These are phyloP conservation scores for Colletotrichum acutatum DNA, from an alignment of 2,329 filamentous ascomycete genomes.

Conservation along the genomic window DNA sequence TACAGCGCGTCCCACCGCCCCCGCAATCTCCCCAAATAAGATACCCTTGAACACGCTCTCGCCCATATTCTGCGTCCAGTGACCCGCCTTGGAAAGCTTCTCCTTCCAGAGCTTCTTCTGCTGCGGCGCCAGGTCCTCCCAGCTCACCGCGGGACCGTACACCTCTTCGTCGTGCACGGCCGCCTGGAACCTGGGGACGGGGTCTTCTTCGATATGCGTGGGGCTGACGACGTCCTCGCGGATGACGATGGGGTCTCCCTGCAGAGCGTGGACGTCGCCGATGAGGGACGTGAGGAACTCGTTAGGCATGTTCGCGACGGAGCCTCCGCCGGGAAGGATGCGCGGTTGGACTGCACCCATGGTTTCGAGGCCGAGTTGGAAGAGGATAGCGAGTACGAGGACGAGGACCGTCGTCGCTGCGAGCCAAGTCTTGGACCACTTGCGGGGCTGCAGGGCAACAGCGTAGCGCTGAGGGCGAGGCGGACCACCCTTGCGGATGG, in stretches of 20 bases:
- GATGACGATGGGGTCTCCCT: slow-evolving; percentile 52
- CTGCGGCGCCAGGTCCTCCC: slow-evolving; percentile 75
- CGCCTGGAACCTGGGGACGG: slow-evolving; percentile 47
- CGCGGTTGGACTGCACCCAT: slow-evolving; percentile 65
- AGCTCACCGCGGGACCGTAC: slow-evolving; percentile 68
- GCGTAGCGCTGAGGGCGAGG: slow-evolving; percentile 74
- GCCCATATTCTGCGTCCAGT: slow-evolving; percentile 84
- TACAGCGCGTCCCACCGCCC: slow-evolving; percentile 65
- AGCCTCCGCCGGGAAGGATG: slow-evolving; percentile 8
- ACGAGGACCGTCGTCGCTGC: slow-evolving; percentile 66
- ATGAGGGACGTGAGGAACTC: slow-evolving; percentile 51
- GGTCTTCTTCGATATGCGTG: slow-evolving; percentile 35
- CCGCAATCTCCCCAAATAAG: slow-evolving; percentile 79
- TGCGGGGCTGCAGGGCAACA: slow-evolving; percentile 68
- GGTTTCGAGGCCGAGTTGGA: slow-evolving; percentile 73
- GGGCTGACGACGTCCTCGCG: slow-evolving; percentile 44
- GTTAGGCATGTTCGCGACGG: slow-evolving; percentile 36
- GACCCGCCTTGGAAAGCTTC: slow-evolving; percentile 74
- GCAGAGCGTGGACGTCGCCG: slow-evolving; percentile 44
- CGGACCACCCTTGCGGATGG: slow-evolving; percentile 48
- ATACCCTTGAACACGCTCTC: slow-evolving; percentile 82
- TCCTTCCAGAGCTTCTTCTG: slow-evolving; percentile 77
- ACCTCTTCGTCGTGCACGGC: slow-evolving; percentile 58
- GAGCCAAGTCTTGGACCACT: slow-evolving; percentile 61
- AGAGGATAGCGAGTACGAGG: slow-evolving; percentile 69